These are phyloP conservation scores for Sarcomyxa edulis DNA, from an alignment of 768 basidiomycete genomes.

Conservation along the genomic window DNA sequence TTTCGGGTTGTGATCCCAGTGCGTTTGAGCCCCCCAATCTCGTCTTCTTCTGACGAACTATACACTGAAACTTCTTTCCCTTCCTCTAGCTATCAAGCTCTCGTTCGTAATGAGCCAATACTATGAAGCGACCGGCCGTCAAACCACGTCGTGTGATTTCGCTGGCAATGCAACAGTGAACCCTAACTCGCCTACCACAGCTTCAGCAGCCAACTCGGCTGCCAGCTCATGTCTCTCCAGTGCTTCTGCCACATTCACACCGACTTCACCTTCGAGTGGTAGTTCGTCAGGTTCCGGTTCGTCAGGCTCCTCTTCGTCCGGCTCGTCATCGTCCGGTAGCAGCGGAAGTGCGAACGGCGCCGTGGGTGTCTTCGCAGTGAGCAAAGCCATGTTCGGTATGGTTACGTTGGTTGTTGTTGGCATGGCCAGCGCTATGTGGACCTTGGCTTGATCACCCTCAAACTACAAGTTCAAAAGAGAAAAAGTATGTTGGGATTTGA, in stretches of 20 bases:
- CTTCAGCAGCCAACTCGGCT: constrained; percentile 45
- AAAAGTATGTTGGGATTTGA: too few species aligned
- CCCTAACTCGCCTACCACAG: constrained; percentile 39
- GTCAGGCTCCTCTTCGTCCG: constrained; percentile 15
- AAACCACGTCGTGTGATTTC: constrained; percentile 69
- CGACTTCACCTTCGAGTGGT: constrained; percentile 36
- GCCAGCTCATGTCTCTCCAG: constrained; percentile 65
- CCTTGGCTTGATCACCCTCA: constrained; percentile 28
- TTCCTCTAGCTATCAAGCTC: constrained; percentile 68
- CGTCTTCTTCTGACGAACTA: constrained; percentile 4
- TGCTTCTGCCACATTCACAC: constrained; percentile 59
- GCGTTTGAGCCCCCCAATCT: constrained; percentile 17
- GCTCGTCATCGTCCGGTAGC: constrained; percentile 15
- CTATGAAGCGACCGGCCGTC: constrained; percentile 58
- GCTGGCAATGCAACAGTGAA: constrained; percentile 82
- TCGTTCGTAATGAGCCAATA: constrained; percentile 80
- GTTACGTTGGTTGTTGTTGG: constrained; percentile 26
- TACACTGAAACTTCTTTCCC: constrained; percentile 5
- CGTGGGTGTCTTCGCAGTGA: constrained; percentile 15
- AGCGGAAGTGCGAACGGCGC: constrained; percentile 20
- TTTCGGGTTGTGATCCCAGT: constrained; percentile 81
- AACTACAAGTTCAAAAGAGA: too few species aligned
- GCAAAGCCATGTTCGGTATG: constrained; percentile 31
- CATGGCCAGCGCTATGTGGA: constrained; percentile 38
- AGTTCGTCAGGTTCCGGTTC: constrained; percentile 15